phyloP scores from a whole-genome alignment of 2,329 filamentous ascomycete species.

The Apiospora malaysiana region DNA sequence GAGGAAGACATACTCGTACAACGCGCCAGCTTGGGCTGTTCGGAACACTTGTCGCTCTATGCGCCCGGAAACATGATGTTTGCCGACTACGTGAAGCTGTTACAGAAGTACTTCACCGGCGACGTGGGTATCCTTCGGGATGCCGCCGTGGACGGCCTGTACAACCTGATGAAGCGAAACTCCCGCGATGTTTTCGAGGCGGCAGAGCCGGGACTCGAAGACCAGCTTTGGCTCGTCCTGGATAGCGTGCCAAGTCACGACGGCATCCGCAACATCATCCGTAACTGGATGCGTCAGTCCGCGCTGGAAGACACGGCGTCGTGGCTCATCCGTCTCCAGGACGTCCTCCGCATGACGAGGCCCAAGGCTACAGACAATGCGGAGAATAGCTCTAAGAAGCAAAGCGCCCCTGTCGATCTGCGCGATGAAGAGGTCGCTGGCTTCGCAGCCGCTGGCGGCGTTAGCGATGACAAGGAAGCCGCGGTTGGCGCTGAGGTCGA shows the following conservation, averaged over 20 bases:
- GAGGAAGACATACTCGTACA: slow-evolving; percentile 75
- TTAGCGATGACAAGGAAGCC: slow-evolving; percentile 58
- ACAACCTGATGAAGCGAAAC: slow-evolving; percentile 94
- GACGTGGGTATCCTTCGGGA: slow-evolving; percentile 73
- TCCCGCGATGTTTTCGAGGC: slow-evolving; percentile 80
- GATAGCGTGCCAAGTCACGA: slow-evolving; percentile 78
- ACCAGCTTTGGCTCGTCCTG: slow-evolving; percentile 88
- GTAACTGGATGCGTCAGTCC: slow-evolving; percentile 93
- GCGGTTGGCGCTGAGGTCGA: slow-evolving; percentile 73
- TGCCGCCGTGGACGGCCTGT: slow-evolving; percentile 84
- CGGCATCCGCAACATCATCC: slow-evolving; percentile 83
- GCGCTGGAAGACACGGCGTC: slow-evolving; percentile 76
- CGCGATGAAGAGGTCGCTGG: slow-evolving; percentile 97
- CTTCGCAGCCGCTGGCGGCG: slow-evolving; percentile 77
- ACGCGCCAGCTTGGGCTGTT: slow-evolving; percentile 78
- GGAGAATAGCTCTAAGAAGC: slow-evolving; percentile 50
- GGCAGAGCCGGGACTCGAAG: slow-evolving; percentile 80
- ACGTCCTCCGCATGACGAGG: slow-evolving; percentile 86
- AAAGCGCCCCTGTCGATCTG: slow-evolving; percentile 71
- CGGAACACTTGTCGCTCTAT: slow-evolving; percentile 92
- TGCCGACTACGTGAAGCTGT: slow-evolving; percentile 76
- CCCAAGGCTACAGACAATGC: slow-evolving; percentile 65
- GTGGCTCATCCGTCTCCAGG: slow-evolving; percentile 92
- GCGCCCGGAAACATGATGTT: slow-evolving; percentile 89
- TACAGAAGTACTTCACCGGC: slow-evolving; percentile 80